Evolutionary conservation across 129 eudicot species (phyloP).

Genomic region (Apium graveolens): DNA sequence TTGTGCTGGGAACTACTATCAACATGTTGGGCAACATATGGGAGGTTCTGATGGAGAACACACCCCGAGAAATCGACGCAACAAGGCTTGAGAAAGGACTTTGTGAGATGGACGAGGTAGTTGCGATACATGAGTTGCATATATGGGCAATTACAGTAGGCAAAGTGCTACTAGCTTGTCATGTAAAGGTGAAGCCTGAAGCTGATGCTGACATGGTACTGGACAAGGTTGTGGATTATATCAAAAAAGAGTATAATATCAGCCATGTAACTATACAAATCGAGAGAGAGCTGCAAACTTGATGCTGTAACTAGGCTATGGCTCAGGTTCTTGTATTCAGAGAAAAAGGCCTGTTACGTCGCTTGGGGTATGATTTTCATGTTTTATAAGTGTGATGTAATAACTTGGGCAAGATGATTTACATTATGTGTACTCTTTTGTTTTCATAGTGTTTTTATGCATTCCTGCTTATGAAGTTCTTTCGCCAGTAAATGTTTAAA

Average conservation of each 20-base stretch:
- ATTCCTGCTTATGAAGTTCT: neutral
- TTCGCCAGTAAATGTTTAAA: neutral
- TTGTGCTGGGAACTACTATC: slow-evolving; percentile 50
- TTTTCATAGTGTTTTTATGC: neutral
- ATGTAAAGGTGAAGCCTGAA: slow-evolving; percentile 45
- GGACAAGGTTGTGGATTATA: slow-evolving; percentile 50
- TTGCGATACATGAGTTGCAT: slow-evolving; percentile 57
- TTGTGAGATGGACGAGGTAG: slow-evolving; percentile 47
- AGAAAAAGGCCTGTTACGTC: neutral
- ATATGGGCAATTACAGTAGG: slow-evolving; percentile 67
- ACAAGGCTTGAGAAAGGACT: slow-evolving; percentile 48
- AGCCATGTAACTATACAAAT: slow-evolving; percentile 65
- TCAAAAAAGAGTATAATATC: slow-evolving; percentile 47
- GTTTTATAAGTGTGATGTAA: neutral
- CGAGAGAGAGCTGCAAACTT: slow-evolving; percentile 31
- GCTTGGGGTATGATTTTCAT: neutral
- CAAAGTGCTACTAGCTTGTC: slow-evolving; percentile 49
- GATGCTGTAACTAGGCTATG: neutral
- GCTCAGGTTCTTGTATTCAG: neutral
- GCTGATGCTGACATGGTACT: slow-evolving; percentile 59
- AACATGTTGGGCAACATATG: slow-evolving; percentile 48
- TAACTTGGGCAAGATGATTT: neutral
- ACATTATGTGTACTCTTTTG: neutral
- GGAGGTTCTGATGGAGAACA: slow-evolving; percentile 64
- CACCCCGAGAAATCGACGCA: slow-evolving; percentile 63